Evolutionary conservation across 306 rosid species (phyloP).

Genomic region (Lathyrus oleraceus): DNA sequence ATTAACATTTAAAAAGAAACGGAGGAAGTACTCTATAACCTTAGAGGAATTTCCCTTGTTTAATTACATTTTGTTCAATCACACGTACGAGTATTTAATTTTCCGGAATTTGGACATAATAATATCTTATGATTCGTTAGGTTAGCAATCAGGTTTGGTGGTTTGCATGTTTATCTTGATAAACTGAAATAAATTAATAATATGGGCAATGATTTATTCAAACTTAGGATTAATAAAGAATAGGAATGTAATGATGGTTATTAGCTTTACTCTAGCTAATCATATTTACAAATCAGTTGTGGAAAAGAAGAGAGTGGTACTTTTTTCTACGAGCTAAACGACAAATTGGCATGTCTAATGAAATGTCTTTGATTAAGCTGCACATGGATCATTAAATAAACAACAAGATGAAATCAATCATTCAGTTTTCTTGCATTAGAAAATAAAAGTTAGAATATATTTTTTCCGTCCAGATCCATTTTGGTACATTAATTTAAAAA

Average conservation of each 20-base stretch:
- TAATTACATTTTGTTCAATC: slow-evolving; percentile 22
- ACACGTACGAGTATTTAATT: slow-evolving; percentile 25
- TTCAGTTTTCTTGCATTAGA: slow-evolving; percentile 24
- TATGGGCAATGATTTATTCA: slow-evolving; percentile 34
- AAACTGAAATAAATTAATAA: slow-evolving; percentile 25
- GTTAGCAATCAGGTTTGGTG: slow-evolving; percentile 43
- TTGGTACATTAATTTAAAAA: no score
- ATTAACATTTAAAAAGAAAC: no score
- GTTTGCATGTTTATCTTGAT: slow-evolving; percentile 37
- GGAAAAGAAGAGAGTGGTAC: slow-evolving; percentile 35
- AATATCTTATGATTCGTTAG: slow-evolving; percentile 41
- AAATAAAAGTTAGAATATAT: no score
- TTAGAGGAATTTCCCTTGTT: not conserved
- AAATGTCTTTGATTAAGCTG: slow-evolving; percentile 20
- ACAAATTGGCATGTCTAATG: slow-evolving; percentile 34
- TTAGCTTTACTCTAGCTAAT: slow-evolving; percentile 26
- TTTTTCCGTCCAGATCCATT: no score
- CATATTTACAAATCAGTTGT: slow-evolving; percentile 28
- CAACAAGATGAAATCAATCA: slow-evolving; percentile 39
- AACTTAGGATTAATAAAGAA: slow-evolving; percentile 28
- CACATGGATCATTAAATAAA: slow-evolving; percentile 8
- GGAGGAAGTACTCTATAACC: no score
- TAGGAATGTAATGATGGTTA: slow-evolving; percentile 30
- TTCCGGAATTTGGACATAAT: slow-evolving; percentile 22
- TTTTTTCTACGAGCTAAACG: slow-evolving; percentile 42